Base-by-base conservation (phyloP, 768 basidiomycete species). In the Panaeolus cyanescens region DNA sequence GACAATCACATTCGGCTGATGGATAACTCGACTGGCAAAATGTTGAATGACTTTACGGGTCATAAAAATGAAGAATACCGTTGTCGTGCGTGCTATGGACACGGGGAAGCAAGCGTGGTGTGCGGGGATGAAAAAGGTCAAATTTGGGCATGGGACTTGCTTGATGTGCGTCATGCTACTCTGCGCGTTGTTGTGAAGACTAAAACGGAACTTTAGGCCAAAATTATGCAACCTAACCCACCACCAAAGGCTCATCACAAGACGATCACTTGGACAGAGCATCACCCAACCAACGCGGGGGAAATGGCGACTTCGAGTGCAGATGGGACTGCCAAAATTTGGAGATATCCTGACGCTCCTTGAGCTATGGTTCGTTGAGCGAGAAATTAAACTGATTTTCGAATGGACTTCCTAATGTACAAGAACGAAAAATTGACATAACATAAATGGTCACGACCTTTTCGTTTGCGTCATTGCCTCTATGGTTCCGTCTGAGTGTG, bases 71-170 rank as follows among this genome's bases (percentile, higher is more conserved):
- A 80, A 33, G 82, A 87, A 17, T 96, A 96, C 72, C 85, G 93
- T 22, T 90, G 85, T 68, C 87, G 90, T 30, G 88, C 89, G 25
- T 90, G 87, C 65, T 96, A 96, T 68, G 91, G 91, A 10, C 84
- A 91, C 63, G 89, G 81, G 3, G 97, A 99, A 74, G 90, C 89
- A 7, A 85, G 73, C 25, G 87, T 99, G 15, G 71, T 96, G 4
- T 89, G 86, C 62, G 97, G 97, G 8, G 97, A 99, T 70, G 97
- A 98, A 74, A 83, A 89, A 7, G 97, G 97, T 0, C 77, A 75
- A 62, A 78, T 99, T 2, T 97, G 94, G 93, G 86, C 86, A 39
- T 99, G 96, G 96, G 93, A 96, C 67, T 78, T 98, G 61, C 84
- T 98, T 20, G 91, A 93, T 72, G 96, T 96, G 74, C 70, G 73